Evolutionary conservation across 768 basidiomycete species (phyloP).

Genomic region (Brasilioporus rufonigricans): DNA sequence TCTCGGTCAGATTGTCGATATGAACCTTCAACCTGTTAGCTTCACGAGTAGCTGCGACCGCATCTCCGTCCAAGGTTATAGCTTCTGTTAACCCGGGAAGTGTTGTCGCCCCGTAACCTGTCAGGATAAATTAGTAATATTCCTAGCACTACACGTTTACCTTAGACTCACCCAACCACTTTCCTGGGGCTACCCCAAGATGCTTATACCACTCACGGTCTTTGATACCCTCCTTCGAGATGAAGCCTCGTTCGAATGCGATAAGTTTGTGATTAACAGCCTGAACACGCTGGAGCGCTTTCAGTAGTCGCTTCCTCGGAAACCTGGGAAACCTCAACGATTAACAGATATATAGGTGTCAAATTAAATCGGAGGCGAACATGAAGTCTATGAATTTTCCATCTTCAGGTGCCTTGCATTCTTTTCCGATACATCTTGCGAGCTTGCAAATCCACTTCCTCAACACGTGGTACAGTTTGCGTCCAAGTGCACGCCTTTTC

Average conservation of each 20-base stretch:
- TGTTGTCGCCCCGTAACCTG: slow-evolving; percentile 85
- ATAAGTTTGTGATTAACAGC: slow-evolving; percentile 66
- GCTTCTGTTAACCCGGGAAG: slow-evolving; percentile 82
- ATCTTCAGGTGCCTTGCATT: slow-evolving; percentile 14
- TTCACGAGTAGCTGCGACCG: slow-evolving; percentile 60
- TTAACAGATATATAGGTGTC: neutral
- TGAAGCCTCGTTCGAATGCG: slow-evolving; percentile 78
- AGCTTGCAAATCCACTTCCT: slow-evolving; percentile 34
- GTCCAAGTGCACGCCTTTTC: slow-evolving; percentile 24
- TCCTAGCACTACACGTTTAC: neutral
- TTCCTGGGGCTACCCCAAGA: slow-evolving; percentile 88
- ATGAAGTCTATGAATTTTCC: neutral
- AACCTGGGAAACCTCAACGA: slow-evolving; percentile 13
- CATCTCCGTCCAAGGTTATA: slow-evolving; percentile 66
- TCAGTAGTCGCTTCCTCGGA: slow-evolving; percentile 39
- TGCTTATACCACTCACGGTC: slow-evolving; percentile 88
- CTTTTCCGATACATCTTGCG: slow-evolving; percentile 31
- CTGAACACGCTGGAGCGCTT: slow-evolving; percentile 58
- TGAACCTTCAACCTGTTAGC: slow-evolving; percentile 53
- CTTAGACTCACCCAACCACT: slow-evolving; percentile 64
- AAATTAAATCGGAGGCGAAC: slow-evolving; percentile 10
- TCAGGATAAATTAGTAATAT: neutral
- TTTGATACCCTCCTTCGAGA: slow-evolving; percentile 75
- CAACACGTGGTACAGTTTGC: slow-evolving; percentile 15
- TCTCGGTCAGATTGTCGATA: slow-evolving; percentile 49